Evolutionary conservation across 2,329 filamentous ascomycete genomes (phyloP), one percentile per base, ranked within the genome.

Genomic region (Sarocladiaceae sp.): DNA sequence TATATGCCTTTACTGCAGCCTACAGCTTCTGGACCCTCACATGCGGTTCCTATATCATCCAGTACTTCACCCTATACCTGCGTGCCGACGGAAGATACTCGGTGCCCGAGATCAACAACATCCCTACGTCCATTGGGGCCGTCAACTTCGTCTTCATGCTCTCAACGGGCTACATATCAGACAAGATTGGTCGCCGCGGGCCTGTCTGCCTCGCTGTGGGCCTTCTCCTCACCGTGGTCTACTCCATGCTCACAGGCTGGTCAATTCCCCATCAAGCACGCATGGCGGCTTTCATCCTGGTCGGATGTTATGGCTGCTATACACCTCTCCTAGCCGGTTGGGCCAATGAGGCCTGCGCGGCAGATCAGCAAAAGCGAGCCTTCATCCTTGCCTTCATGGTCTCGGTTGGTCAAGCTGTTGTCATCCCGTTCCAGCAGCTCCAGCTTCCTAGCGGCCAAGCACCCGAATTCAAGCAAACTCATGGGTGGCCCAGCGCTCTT

Each of bases 31-130:
- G 67, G 68, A 64, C 60, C 1, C 58, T 73, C 12, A 72, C 71
- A 1, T 64, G 60, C 49, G 69, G 69, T 26, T 66, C 60, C 3
- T 70, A 70, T 53, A 62, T 70, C 23, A 68, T 73, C 53, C 71
- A 73, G 42, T 72, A 66, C 55, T 74, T 72, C 52, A 57, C 63
- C 1, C 59, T 74, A 1, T 73, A 71, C 61, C 64, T 74, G 35
- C 70, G 70, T 50, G 56, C 63, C 2, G 67, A 64, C 0, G 54
- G 55, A 15, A 11, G 47, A 15, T 72, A 70, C 58, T 62, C 64
- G 0, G 60, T 72, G 2, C 65, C 67, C 2, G 57, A 74, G 56
- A 67, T 73, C 62, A 75, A 75, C 61, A 73, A 71, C 56, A 74
- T 74, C 29, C 71, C 73, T 2, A 75, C 73, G 0, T 59, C 65